These are phyloP conservation scores for Aurantiochytrium sp. DNA, from an alignment of 108 stramenopile species.

Conservation along the genomic window DNA sequence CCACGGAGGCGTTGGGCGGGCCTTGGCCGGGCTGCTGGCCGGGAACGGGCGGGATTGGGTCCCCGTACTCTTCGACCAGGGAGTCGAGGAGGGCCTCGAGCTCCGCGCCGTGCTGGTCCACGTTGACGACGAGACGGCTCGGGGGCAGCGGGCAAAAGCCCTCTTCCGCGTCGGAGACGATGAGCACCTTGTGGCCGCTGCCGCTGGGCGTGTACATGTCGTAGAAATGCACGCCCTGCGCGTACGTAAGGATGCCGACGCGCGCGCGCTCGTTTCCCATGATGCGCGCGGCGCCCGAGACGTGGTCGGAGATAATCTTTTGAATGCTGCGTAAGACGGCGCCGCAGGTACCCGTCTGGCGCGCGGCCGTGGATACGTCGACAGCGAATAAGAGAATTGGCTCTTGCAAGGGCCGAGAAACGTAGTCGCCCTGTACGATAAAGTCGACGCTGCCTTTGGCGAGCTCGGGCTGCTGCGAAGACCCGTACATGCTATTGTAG, in stretches of 20 bases:
- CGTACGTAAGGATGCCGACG: not conserved
- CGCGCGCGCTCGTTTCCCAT: not conserved
- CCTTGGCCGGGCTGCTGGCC: not conserved
- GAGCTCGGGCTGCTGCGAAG: not conserved
- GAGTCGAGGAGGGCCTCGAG: not conserved
- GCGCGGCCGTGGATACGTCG: not conserved
- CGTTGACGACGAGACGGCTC: not conserved
- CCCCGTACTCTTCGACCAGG: not conserved
- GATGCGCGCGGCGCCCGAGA: not conserved
- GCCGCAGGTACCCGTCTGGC: not conserved
- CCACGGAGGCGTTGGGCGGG: slow-evolving; percentile 1
- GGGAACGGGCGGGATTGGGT: not conserved
- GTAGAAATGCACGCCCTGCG: not conserved
- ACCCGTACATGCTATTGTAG: slow-evolving; percentile 28
- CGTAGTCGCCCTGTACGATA: slow-evolving; percentile 10
- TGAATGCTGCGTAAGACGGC: not conserved
- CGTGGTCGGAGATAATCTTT: not conserved
- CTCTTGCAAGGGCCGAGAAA: not conserved
- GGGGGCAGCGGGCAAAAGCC: not conserved
- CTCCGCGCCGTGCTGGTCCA: not conserved
- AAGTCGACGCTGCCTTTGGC: slow-evolving; percentile 20
- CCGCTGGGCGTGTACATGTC: not conserved
- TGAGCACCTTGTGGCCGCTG: not conserved
- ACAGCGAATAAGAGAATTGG: slow-evolving; percentile 5
- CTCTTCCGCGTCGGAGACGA: not conserved